A percentile compares a stretch with the other conserved stretches of the same genome.
These are phyloP conservation scores for Taphrina communis DNA, from an alignment of 1,139 yeast species.

Conservation along the genomic window DNA sequence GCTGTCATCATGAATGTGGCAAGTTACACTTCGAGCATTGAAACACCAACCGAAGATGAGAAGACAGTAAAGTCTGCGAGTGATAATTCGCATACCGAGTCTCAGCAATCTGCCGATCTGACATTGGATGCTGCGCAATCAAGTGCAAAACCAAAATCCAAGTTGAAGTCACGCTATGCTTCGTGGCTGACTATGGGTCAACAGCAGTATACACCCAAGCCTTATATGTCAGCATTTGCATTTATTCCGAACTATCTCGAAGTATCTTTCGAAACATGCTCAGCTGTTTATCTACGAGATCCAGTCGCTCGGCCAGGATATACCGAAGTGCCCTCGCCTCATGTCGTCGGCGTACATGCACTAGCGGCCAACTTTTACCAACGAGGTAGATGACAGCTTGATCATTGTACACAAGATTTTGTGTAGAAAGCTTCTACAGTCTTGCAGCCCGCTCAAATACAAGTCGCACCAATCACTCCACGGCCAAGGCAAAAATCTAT, in stretches of 20 bases:
- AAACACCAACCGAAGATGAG: not conserved
- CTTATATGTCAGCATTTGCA: conserved; percentile 90
- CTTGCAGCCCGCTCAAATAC: too few species aligned
- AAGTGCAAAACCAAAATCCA: not conserved
- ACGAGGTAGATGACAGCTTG: conserved; percentile 54
- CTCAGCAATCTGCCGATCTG: not conserved
- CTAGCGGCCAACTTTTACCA: conserved; percentile 95
- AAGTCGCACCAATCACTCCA: too few species aligned
- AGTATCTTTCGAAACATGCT: conserved; percentile 86
- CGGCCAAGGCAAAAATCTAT: too few species aligned
- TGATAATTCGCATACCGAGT: conserved; percentile 1
- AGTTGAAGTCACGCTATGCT: not conserved
- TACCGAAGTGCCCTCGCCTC: conserved; percentile 93
- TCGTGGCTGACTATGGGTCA: conserved; percentile 50
- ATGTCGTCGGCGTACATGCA: conserved; percentile 81
- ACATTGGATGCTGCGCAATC: too few species aligned
- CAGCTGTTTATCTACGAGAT: conserved; percentile 91
- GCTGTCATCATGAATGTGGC: conserved; percentile 69
- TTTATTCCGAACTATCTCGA: conserved; percentile 91
- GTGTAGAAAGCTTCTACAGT: not conserved
- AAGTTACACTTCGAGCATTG: not conserved
- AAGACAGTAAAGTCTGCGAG: not conserved
- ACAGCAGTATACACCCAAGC: conserved; percentile 82
- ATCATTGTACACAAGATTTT: too few species aligned
- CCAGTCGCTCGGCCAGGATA: conserved; percentile 98